Percentiles rank a stretch among this genome's conserved stretches.
These are phyloP conservation scores for Phytophthora sansomeana DNA, from an alignment of 352 stramenopile genomes.

Conservation along the genomic window DNA sequence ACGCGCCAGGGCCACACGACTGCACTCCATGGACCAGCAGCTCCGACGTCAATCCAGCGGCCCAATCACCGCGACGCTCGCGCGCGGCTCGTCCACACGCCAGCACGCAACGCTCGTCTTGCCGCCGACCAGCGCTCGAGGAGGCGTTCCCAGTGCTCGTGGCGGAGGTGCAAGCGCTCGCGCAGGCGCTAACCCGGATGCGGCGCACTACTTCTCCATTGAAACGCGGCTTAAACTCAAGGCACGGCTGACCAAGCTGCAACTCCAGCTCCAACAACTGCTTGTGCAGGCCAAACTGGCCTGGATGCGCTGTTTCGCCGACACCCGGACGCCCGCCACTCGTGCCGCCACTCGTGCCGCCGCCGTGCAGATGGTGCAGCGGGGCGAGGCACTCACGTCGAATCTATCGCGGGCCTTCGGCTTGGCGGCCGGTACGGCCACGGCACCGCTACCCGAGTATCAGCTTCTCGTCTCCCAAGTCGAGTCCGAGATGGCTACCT, in stretches of 20 bases:
- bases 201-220: slow-evolving; percentile 64
- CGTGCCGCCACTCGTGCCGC: background rate
- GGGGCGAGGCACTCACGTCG: slow-evolving; percentile 50
- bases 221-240: slow-evolving; percentile 67
- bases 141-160: slow-evolving; percentile 11
- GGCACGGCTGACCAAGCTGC: slow-evolving; percentile 46
- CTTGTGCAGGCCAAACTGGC: slow-evolving; percentile 65
- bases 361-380: slow-evolving; percentile 47
- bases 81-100: slow-evolving; percentile 27
- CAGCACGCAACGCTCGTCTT: slow-evolving; percentile 20
- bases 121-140: slow-evolving; percentile 15
- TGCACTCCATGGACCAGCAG: slow-evolving; percentile 30
- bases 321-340: slow-evolving; percentile 1
- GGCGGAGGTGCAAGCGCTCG: background rate
- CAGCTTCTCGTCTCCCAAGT: slow-evolving; percentile 54
- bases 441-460: slow-evolving; percentile 49
- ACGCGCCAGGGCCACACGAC: slow-evolving; percentile 16
- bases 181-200: slow-evolving; percentile 24
- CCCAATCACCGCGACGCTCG: slow-evolving; percentile 21
- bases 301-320: slow-evolving; percentile 67
- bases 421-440: slow-evolving; percentile 38
- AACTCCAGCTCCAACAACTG: slow-evolving; percentile 46
- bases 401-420: slow-evolving; percentile 53
- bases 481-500: slow-evolving; percentile 46
- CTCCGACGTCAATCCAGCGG: slow-evolving; percentile 30